These are phyloP conservation scores for Cyclotella baltica DNA, from an alignment of 108 stramenopile species.

Conservation along the genomic window DNA sequence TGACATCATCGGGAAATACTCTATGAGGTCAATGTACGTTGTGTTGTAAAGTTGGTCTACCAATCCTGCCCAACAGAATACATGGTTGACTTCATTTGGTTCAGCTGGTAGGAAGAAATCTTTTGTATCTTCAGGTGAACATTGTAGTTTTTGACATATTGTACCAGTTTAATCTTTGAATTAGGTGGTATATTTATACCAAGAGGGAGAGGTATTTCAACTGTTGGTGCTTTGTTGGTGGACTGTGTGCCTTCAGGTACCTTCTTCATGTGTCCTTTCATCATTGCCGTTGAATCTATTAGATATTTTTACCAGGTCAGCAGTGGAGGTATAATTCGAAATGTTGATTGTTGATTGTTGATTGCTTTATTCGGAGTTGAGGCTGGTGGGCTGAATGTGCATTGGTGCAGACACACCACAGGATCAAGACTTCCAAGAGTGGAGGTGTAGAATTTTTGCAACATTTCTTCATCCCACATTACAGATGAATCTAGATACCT, in stretches of 20 bases:
- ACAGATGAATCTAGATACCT: no score
- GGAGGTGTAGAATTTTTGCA: no score
- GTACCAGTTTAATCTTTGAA: no score
- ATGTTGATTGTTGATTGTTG: constrained; percentile 17
- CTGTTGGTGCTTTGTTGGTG: not conserved
- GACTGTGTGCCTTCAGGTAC: not conserved
- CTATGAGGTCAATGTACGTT: constrained; percentile 36
- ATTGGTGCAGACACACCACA: constrained; percentile 42
- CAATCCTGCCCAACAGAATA: constrained; percentile 16
- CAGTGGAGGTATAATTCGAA: constrained; percentile 8
- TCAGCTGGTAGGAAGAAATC: not conserved
- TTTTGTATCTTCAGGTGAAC: not conserved
- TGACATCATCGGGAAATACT: constrained; percentile 40
- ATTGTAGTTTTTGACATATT: no score
- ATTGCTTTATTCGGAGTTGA: constrained; percentile 24
- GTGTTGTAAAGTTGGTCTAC: constrained; percentile 5
- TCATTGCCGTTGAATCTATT: not conserved
- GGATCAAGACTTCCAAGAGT: no score
- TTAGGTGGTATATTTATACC: not conserved
- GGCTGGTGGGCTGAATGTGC: constrained; percentile 6
- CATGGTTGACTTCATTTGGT: constrained; percentile 3
- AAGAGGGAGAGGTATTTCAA: not conserved
- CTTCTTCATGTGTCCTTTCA: constrained; percentile 24
- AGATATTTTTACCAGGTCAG: not conserved
- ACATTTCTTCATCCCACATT: no score